Evolutionary conservation across 1,284 basidiomycete genomes (phyloP).

Genomic region (Papiliotrema laurentii): DNA sequence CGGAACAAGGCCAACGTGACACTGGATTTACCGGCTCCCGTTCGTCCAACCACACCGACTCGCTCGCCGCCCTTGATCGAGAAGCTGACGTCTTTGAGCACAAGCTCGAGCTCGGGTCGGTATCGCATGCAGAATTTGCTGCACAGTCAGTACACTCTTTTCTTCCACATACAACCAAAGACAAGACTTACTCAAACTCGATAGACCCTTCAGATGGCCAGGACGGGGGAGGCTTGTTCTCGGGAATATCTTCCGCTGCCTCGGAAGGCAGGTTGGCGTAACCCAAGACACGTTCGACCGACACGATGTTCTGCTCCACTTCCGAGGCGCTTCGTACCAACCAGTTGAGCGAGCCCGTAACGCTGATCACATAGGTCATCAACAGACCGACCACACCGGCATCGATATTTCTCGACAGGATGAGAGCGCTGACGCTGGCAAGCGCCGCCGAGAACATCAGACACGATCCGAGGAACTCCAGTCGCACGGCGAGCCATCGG

Average conservation of each 20-base stretch:
- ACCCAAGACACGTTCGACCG: constrained; percentile 62
- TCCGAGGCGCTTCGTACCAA: constrained; percentile 85
- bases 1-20: constrained; percentile 55
- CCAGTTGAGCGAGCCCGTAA: constrained; percentile 72
- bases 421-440: constrained; percentile 66
- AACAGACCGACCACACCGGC: constrained; percentile 89
- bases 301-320: constrained; percentile 90
- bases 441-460: constrained; percentile 73
- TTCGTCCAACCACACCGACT: constrained; percentile 79
- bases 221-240: constrained; percentile 55
- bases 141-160: background rate
- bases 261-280: constrained; percentile 72
- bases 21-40: constrained; percentile 88
- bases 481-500: constrained; percentile 52
- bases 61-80: constrained; percentile 65
- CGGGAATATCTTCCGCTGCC: constrained; percentile 67
- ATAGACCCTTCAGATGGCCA: constrained; percentile 79
- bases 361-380: constrained; percentile 76
- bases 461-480: constrained; percentile 73
- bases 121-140: constrained; percentile 78
- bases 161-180: too few relatives aligned
- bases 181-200: constrained; percentile 62
- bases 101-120: constrained; percentile 71
- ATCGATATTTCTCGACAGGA: constrained; percentile 68
- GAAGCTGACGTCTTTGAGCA: constrained; percentile 68